Evolutionary conservation across 1,139 yeast species (phyloP).

Genomic region (Yamadazyma dushanensis): DNA sequence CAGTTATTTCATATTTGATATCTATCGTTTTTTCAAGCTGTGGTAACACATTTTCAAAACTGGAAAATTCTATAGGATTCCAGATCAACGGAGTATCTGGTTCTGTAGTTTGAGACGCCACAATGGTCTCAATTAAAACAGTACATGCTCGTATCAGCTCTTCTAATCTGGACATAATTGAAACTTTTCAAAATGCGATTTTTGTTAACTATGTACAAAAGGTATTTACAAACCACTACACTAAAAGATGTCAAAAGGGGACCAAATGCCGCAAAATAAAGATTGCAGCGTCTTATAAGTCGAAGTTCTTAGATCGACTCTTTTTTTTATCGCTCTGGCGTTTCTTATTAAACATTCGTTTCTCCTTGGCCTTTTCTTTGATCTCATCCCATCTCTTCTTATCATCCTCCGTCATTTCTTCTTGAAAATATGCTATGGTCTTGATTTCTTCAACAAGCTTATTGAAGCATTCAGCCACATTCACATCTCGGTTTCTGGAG

Average conservation of each 20-base stretch:
- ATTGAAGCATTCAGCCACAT: slow-evolving; percentile 57
- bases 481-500: slow-evolving; percentile 58
- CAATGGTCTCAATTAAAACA: neutral
- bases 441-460: slow-evolving; percentile 59
- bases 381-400: slow-evolving; percentile 57
- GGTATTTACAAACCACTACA: too few relatives aligned
- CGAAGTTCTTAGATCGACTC: slow-evolving; percentile 42
- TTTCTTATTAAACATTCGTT: slow-evolving; percentile 53
- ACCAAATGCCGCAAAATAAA: too few relatives aligned
- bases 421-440: slow-evolving; percentile 46
- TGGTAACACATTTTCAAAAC: neutral
- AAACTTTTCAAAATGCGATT: neutral
- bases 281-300: slow-evolving; percentile 15
- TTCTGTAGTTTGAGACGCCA: too few relatives aligned
- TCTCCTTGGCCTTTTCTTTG: slow-evolving; percentile 45
- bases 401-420: slow-evolving; percentile 51
- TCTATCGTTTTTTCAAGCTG: neutral
- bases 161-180: slow-evolving; percentile 1
- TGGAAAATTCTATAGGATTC: neutral
- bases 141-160: slow-evolving; percentile 2
- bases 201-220: too few relatives aligned
- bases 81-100: neutral
- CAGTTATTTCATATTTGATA: slow-evolving; percentile 3
- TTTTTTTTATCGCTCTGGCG: slow-evolving; percentile 55
- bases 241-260: too few relatives aligned